Percentiles rank a stretch among this genome's conserved stretches.
phyloP scores from a whole-genome alignment of 2,329 filamentous ascomycete genomes.

The Aspergillus carbonarius region DNA sequence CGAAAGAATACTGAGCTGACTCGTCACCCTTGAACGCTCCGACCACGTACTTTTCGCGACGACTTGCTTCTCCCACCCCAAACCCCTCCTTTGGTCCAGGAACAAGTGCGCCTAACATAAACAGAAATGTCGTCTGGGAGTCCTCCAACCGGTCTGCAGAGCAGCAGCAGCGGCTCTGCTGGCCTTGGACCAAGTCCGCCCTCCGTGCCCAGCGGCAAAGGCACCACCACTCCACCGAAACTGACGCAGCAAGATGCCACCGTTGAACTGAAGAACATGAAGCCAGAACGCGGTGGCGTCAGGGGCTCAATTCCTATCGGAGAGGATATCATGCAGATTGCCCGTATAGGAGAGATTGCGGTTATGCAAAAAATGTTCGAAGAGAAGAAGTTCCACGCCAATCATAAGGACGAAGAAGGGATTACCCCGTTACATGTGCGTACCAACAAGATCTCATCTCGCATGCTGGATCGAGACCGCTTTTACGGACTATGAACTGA shows the following conservation, averaged over 20 bases:
- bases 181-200: constrained; percentile 26
- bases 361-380: constrained; percentile 90
- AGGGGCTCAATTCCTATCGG: constrained; percentile 48
- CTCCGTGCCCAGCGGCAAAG: constrained; percentile 31
- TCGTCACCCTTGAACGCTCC: not conserved
- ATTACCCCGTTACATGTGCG: constrained; percentile 93
- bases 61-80: not conserved
- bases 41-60: not conserved
- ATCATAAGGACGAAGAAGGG: constrained; percentile 82
- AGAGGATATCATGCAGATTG: constrained; percentile 93
- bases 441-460: constrained; percentile 17
- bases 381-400: constrained; percentile 75
- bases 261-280: constrained; percentile 43
- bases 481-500: constrained; percentile 5
- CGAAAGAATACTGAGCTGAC: not conserved
- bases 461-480: not conserved
- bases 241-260: constrained; percentile 30
- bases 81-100: not conserved
- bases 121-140: constrained; percentile 27
- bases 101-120: not conserved
- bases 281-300: constrained; percentile 29
- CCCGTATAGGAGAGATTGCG: constrained; percentile 79
- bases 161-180: constrained; percentile 22
- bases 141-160: constrained; percentile 24
- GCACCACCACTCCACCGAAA: constrained; percentile 33